Base-by-base conservation (phyloP, 352 stramenopile genomes). In the Pythium utonaiense region DNA sequence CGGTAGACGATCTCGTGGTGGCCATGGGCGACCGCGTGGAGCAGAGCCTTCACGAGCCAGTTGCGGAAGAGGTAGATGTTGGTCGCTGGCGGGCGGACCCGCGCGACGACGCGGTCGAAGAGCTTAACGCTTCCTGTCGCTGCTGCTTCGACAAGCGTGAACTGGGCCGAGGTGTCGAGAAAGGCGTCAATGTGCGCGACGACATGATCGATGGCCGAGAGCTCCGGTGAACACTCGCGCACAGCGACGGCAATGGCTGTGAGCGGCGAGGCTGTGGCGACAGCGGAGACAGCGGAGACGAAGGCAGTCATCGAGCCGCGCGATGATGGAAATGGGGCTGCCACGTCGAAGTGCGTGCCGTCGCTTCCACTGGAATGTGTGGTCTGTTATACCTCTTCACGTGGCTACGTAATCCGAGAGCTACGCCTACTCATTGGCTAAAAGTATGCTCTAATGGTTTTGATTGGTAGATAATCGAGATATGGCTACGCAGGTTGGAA, bases 201-300 rank as follows among this genome's bases (percentile, higher is more conserved):
- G 7, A 71, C 64, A 53, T 66, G 64, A 48, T 71, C 64, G 30
- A 71, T 63, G 28, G 57, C 64, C 6, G 58, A 48, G 42, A 71
- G 50, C 45, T 58, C 51, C 7, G 57, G 57, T 41, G 61, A 57
- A 21, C 57, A 60, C 31, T 60, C 64, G 30, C 41, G 57, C 38
- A 34, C 53, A 19, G 62, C 64, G 48, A 38, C 59, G 36, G 57
- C 57, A 33, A 71, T 50, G 21, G 64, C 52, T 9, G 64, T 54
- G 31, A 71, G 57, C 10, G 64, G 64, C 24, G 64, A 38, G 2
- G 62, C 33, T 21, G 51, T 64, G 34, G 45, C 60, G 14, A 62
- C 47, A 3, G 53, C 53, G 31, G 49, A 48, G 17, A 47, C 36
- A 6, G 60, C 44, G 16, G 59, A 66, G 42, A n/a, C 19, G 5